Conservation (phyloP, 2,329 filamentous ascomycete genomes). For the Ascocoryne sarcoides region DNA sequence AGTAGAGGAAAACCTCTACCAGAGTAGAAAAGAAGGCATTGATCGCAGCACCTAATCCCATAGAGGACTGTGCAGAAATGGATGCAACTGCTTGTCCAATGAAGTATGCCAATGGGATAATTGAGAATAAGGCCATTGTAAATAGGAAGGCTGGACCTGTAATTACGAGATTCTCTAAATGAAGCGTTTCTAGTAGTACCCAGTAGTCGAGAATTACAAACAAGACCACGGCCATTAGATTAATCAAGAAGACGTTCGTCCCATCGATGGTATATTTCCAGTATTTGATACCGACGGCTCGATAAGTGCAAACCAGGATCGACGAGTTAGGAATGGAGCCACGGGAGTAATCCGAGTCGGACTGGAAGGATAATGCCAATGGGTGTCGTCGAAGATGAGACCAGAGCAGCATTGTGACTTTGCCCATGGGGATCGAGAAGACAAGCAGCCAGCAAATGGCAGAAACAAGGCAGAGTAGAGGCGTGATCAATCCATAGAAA, state of each 20-base stretch:
- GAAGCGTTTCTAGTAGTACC: conserved; percentile 60
- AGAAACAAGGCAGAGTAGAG: conserved; percentile 76
- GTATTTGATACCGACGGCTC: conserved; percentile 87
- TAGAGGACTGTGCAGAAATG: conserved; percentile 96
- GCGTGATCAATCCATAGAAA: conserved; percentile 89
- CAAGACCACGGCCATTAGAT: conserved; percentile 84
- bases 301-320: conserved; percentile 92
- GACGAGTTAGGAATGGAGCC: conserved; percentile 66
- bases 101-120: conserved; percentile 95
- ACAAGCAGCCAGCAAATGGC: conserved; percentile 91
- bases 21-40: conserved; percentile 98
- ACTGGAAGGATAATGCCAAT: conserved; percentile 85
- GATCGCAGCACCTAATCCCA: conserved; percentile 93
- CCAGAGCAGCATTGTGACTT: conserved; percentile 81
- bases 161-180: conserved; percentile 58
- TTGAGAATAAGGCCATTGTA: conserved; percentile 72
- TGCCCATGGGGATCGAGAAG: conserved; percentile 98
- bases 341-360: conserved; percentile 68
- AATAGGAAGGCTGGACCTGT: conserved; percentile 85
- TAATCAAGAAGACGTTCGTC: conserved; percentile 98
- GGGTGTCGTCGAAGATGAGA: conserved; percentile 89
- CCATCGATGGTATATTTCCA: conserved; percentile 99
- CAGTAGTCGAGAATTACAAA: conserved; percentile 94
- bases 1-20: conserved; percentile 96
- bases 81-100: conserved; percentile 97